Evolutionary conservation across 495 filamentous ascomycete species (phyloP).

Genomic region (Talaromyces adpressus): DNA sequence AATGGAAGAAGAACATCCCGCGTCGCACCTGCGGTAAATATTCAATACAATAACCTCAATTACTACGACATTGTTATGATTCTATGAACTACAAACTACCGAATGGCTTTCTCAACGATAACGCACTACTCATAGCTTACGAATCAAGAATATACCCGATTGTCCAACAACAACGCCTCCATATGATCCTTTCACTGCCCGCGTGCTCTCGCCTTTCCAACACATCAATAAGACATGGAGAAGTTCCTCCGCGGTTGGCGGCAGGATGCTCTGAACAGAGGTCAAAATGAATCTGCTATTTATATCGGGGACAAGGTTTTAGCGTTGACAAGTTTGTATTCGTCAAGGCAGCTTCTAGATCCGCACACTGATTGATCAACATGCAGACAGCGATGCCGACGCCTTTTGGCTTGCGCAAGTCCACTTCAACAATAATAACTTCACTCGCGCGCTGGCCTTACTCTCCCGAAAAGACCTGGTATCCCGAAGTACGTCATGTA

Average conservation of each 20-base stretch:
- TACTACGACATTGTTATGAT: not conserved
- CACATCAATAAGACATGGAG: conserved; percentile 58
- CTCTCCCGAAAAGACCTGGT: conserved; percentile 81
- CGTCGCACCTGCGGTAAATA: conserved; percentile 10
- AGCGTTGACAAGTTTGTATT: conserved; percentile 73
- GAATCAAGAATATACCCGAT: not conserved
- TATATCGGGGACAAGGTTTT: conserved; percentile 96
- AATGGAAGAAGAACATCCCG: not conserved
- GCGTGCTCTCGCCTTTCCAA: not conserved
- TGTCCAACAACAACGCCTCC: not conserved
- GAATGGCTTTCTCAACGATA: not conserved
- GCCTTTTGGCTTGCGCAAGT: conserved; percentile 93
- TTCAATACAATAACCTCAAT: not conserved
- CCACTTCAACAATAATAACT: conserved; percentile 90
- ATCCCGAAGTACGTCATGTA: conserved; percentile 71
- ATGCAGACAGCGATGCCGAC: conserved; percentile 75
- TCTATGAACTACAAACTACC: not conserved
- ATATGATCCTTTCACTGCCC: conserved; percentile 3
- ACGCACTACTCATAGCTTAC: not conserved
- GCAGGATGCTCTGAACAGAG: conserved; percentile 85
- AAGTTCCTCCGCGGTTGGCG: conserved; percentile 85
- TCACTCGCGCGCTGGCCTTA: conserved; percentile 78
- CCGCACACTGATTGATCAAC: conserved; percentile 14
- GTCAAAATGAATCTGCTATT: conserved; percentile 91
- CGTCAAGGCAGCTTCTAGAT: not conserved